phyloP scores from a whole-genome alignment of 176 grass and related monocot genomes.

The Oryza australiensis region DNA sequence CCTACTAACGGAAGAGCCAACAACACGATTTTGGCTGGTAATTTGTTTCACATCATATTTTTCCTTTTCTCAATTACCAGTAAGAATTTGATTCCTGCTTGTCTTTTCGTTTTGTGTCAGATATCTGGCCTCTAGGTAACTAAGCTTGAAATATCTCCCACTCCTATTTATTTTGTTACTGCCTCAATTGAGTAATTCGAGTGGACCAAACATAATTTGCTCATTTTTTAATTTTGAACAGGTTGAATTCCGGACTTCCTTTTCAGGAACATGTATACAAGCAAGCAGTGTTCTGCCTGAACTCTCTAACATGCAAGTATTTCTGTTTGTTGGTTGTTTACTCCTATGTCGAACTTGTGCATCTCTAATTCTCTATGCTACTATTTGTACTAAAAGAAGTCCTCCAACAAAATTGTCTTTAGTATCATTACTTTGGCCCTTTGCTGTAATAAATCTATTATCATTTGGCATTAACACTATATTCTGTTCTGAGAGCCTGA shows the following conservation, averaged over 20 bases:
- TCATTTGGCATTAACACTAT: background rate
- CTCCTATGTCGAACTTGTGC: background rate
- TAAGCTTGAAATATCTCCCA: conserved; percentile 14
- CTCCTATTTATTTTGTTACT: background rate
- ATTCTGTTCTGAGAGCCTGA: conserved; percentile 2
- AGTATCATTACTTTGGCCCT: background rate
- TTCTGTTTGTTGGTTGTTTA: conserved; percentile 20
- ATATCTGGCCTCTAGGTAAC: background rate
- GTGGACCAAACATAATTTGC: conserved; percentile 19
- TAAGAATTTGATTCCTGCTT: conserved; percentile 13
- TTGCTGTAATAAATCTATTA: background rate
- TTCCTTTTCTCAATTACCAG: conserved; percentile 4
- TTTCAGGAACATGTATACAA: conserved; percentile 71
- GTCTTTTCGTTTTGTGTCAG: background rate
- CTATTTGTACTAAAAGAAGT: background rate
- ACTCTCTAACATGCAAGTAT: conserved; percentile 78
- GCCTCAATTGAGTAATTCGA: conserved; percentile 8
- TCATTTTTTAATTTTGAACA: conserved; percentile 46
- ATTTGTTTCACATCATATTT: conserved; percentile 32
- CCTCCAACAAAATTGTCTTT: background rate
- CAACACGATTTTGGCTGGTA: conserved; percentile 89
- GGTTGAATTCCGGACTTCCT: conserved; percentile 89
- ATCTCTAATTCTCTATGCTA: background rate
- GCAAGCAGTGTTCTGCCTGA: conserved; percentile 79
- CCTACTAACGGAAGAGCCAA: conserved; percentile 77